phyloP scores from a whole-genome alignment of 371 early-diverging fungal genomes.

The Syncephalastrum racemosum region DNA sequence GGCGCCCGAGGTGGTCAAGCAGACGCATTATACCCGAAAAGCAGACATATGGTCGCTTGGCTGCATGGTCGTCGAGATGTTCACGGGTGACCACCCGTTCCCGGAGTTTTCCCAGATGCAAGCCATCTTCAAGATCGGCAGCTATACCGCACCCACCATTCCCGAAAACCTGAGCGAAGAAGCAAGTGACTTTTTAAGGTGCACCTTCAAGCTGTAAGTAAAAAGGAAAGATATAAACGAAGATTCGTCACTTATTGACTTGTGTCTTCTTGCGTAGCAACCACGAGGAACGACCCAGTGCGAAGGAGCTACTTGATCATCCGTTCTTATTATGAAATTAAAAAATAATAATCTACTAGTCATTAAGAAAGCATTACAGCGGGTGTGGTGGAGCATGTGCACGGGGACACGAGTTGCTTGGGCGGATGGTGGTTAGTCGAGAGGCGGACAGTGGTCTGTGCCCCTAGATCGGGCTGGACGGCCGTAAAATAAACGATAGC shows the following conservation, averaged over 20 bases:
- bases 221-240: background rate
- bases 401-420: no score
- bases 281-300: constrained; percentile 61
- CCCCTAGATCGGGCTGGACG: no score
- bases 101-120: constrained; percentile 90
- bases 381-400: no score
- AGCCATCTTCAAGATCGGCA: constrained; percentile 90
- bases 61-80: constrained; percentile 96
- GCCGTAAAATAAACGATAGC: no score
- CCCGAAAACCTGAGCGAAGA: constrained; percentile 71
- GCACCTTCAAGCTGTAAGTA: constrained; percentile 74
- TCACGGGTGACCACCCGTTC: constrained; percentile 93
- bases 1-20: constrained; percentile 94
- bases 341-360: no score
- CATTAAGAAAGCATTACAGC: no score
- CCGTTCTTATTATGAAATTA: constrained; percentile 33
- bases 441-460: no score
- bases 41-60: constrained; percentile 91
- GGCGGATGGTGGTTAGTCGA: no score
- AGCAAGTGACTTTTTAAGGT: constrained; percentile 76
- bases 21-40: constrained; percentile 77
- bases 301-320: constrained; percentile 57
- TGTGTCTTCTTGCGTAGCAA: constrained; percentile 46
- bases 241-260: no score
- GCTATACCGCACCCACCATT: constrained; percentile 76